Conservation (phyloP, 163 green algal species). For the Volvox carteri region DNA sequence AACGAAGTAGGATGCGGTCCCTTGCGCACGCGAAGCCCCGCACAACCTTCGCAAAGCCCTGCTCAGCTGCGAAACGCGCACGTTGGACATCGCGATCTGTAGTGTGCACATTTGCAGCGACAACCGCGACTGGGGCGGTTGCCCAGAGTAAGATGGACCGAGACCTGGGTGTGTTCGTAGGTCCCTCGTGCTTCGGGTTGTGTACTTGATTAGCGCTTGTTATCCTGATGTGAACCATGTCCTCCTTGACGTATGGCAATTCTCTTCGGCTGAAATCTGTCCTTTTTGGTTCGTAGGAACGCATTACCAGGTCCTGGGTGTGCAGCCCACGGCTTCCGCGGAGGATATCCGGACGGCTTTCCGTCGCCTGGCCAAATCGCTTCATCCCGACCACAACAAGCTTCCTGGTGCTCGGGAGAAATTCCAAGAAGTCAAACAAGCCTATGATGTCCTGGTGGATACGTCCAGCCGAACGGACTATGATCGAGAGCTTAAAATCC, state of each 20-base stretch:
- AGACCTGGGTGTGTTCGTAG: too few relatives aligned
- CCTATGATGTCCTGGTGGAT: conserved; percentile 36
- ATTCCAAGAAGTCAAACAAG: conserved; percentile 46
- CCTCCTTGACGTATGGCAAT: too few relatives aligned
- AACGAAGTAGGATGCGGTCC: conserved; percentile 5
- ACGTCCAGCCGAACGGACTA: neutral
- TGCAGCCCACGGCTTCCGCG: neutral
- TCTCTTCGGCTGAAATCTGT: too few relatives aligned
- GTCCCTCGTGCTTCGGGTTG: too few relatives aligned
- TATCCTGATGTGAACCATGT: too few relatives aligned
- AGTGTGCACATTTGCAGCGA: neutral
- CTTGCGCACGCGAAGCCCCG: neutral
- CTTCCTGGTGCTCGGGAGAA: neutral
- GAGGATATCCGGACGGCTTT: conserved; percentile 73
- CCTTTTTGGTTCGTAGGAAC: conserved; percentile 19
- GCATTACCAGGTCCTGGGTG: conserved; percentile 58
- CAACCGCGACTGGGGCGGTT: neutral
- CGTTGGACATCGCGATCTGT: neutral
- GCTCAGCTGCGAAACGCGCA: neutral
- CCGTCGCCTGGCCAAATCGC: conserved; percentile 64
- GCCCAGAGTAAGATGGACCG: neutral
- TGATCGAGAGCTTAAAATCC: conserved; percentile 7
- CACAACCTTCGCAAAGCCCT: neutral
- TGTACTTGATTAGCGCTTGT: too few relatives aligned
- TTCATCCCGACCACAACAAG: conserved; percentile 79